These are phyloP conservation scores for Rhodosporidiobolus odoratus DNA, from an alignment of 768 basidiomycete species.

Conservation along the genomic window DNA sequence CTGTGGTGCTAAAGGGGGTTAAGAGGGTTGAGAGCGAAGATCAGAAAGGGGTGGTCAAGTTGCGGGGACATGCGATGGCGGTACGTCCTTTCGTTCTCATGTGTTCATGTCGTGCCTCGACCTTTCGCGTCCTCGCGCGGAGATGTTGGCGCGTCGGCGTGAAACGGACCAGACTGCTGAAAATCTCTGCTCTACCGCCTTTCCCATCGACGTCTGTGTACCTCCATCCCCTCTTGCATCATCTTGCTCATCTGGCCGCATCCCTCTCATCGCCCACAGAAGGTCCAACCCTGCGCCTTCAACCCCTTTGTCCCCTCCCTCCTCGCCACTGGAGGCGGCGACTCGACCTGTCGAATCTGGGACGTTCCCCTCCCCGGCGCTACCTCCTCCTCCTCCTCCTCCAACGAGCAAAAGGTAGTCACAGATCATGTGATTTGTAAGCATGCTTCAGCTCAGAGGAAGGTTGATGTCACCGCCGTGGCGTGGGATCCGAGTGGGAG, in stretches of 20 bases:
- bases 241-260: no score
- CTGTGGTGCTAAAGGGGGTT: neutral
- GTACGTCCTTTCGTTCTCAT: conserved; percentile 10
- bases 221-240: neutral
- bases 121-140: neutral
- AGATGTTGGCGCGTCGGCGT: neutral
- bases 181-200: neutral
- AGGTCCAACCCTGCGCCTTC: conserved; percentile 41
- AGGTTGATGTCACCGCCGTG: conserved; percentile 36
- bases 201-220: neutral
- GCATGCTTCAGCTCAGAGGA: conserved; percentile 34
- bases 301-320: conserved; percentile 39
- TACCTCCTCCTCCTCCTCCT: neutral
- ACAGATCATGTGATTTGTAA: conserved; percentile 37
- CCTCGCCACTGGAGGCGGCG: conserved; percentile 39
- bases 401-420: neutral
- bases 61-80: conserved; percentile 36
- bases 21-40: conserved; percentile 9
- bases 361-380: conserved; percentile 32
- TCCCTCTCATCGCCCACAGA: neutral
- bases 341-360: conserved; percentile 42
- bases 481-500: conserved; percentile 39
- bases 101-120: neutral
- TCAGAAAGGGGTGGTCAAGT: conserved; percentile 16
- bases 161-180: neutral